A percentile compares a stretch with the other conserved stretches of the same genome.
These are phyloP conservation scores for Nemophila menziesii DNA, from an alignment of 257 asterid genomes.

Conservation along the genomic window DNA sequence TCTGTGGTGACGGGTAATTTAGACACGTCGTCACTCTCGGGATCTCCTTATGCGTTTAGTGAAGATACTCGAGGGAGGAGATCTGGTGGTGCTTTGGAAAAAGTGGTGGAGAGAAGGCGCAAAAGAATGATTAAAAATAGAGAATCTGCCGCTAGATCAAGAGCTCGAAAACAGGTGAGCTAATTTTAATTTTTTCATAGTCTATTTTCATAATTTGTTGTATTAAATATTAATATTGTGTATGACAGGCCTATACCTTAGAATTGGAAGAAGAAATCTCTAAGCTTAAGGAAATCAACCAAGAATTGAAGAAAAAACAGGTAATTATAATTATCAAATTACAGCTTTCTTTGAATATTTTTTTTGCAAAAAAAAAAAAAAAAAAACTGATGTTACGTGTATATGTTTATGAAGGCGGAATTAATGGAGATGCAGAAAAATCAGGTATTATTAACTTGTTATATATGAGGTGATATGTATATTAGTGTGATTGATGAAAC, in stretches of 20 bases:
- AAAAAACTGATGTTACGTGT: not conserved
- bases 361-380: too few species aligned
- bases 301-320: conserved; percentile 69
- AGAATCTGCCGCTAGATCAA: conserved; percentile 47
- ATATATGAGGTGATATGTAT: too few species aligned
- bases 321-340: conserved; percentile 22
- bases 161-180: conserved; percentile 78
- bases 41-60: conserved; percentile 54
- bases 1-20: too few species aligned
- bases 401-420: conserved; percentile 41
- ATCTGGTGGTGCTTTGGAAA: conserved; percentile 26
- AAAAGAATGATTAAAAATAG: conserved; percentile 44
- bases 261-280: conserved; percentile 91
- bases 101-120: conserved; percentile 42
- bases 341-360: not conserved
- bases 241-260: conserved; percentile 66
- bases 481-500: not conserved
- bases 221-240: not conserved
- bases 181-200: conserved; percentile 9
- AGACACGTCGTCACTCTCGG: conserved; percentile 50
- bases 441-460: conserved; percentile 36
- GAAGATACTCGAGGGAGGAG: conserved; percentile 42
- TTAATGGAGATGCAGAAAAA: conserved; percentile 63
- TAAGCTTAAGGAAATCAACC: conserved; percentile 56
- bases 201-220: not conserved